Evolutionary conservation across 2,329 filamentous ascomycete species (phyloP).

Genomic region (Colletotrichum abscissum): DNA sequence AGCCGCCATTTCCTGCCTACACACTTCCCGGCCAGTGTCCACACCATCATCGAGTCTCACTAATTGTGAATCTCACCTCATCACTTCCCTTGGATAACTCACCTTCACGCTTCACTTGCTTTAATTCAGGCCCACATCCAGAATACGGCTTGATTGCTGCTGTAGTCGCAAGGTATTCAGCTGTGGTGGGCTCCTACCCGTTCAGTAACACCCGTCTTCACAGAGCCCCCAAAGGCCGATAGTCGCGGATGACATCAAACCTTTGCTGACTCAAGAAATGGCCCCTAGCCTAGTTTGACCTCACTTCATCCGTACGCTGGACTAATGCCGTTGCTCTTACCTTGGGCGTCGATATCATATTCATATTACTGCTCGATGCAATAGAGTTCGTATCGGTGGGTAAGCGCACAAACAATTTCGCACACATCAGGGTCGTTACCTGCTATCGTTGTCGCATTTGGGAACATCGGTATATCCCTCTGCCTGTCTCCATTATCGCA

Average conservation of each 20-base stretch:
- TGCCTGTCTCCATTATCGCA: not conserved
- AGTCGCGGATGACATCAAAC: conserved; percentile 30
- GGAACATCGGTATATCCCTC: not conserved
- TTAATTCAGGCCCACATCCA: not conserved
- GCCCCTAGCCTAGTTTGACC: not conserved
- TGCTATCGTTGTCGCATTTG: not conserved
- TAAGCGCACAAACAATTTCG: not conserved
- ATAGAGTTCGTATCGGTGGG: not conserved
- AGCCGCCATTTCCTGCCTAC: not conserved
- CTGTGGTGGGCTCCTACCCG: not conserved
- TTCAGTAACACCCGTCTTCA: not conserved
- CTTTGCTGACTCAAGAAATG: conserved; percentile 6
- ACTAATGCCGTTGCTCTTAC: conserved; percentile 1
- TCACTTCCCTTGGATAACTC: not conserved
- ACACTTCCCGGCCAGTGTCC: not conserved
- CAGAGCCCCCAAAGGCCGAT: conserved; percentile 1
- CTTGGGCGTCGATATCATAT: not conserved
- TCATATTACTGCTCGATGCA: not conserved
- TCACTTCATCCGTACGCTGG: not conserved
- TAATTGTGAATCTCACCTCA: not conserved
- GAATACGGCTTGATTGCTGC: too few species aligned
- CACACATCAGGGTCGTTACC: not conserved
- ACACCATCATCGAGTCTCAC: not conserved
- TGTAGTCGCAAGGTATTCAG: not conserved
- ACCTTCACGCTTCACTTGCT: not conserved